Base-by-base conservation (phyloP, 2,329 filamentous ascomycete species). In the Xylariaceae sp. region DNA sequence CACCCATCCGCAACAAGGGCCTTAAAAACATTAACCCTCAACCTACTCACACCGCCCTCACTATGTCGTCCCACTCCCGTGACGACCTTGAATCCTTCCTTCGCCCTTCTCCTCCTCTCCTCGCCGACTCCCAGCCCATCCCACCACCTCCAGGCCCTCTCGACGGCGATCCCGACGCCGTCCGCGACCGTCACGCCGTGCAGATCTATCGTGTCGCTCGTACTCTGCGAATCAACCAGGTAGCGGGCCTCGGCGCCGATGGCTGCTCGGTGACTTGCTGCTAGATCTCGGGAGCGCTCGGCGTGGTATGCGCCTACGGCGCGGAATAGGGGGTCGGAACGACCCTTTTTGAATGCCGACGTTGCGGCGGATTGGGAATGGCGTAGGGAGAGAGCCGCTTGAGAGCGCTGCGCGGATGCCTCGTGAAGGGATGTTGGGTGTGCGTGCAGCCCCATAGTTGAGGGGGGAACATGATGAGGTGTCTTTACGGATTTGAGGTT, bases 161-260 rank as follows among this genome's bases (percentile, higher is more conserved):
- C 76, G 30, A 80, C 77, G 1, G 88, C 84, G 56, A 96, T 96
- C 3, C 88, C 77, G 30, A 90, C 83, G 1, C 87, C 92, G 65
- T 95, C 88, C 43, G 83, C 75, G 1, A 96, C 90, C 40, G 78
- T 83, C 5, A 96, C 82, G 6, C 90, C 89, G 66, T 97, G 92
- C 22, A 97, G 73, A 66, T 97, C 92, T 7, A 95, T 74, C 17
- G 76, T 72, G 1, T 69, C 74, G 1, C 66, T 52, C 0, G 75
- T 77, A 44, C 88, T 91, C 62, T 90, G 86, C 10, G 71, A 64
- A 11, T 83, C 76, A 1, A 92, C 91, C 3, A 86, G 75, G 0
- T 78, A 69, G 60, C 94, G 86, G 1, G 90, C 89, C 1, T 83
- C 83, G 0, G 75, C 74, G n/a, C 83, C 82, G 15, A 75, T 74